These are phyloP conservation scores for Candida awuae DNA, from an alignment of 805 yeast genomes.

Conservation along the genomic window DNA sequence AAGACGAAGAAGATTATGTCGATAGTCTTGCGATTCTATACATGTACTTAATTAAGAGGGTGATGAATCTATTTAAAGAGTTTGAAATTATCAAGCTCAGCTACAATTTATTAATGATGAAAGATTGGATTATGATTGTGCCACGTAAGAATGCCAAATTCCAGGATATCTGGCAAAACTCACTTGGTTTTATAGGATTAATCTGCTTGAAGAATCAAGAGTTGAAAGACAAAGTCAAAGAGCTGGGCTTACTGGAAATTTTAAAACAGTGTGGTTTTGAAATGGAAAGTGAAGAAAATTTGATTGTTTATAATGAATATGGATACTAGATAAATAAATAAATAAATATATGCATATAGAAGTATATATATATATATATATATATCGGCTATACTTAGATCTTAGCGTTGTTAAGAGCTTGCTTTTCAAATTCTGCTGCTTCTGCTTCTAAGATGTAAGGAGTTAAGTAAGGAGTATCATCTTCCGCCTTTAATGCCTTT, in stretches of 20 bases:
- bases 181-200: slow-evolving; percentile 76
- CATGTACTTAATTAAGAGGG: slow-evolving; percentile 63
- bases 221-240: slow-evolving; percentile 37
- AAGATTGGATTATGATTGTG: slow-evolving; percentile 76
- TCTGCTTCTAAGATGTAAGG: slow-evolving; percentile 93
- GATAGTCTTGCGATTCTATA: slow-evolving; percentile 62
- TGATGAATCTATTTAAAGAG: slow-evolving; percentile 59
- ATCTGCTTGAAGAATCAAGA: slow-evolving; percentile 65
- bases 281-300: slow-evolving; percentile 40
- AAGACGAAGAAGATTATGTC: slow-evolving; percentile 38
- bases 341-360: background rate
- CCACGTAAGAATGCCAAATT: slow-evolving; percentile 62
- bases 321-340: slow-evolving; percentile 37
- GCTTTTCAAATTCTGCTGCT: slow-evolving; percentile 82
- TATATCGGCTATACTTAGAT: background rate
- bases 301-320: slow-evolving; percentile 49
- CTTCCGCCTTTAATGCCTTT: slow-evolving; percentile 71
- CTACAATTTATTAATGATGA: slow-evolving; percentile 77
- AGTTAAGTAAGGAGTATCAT: slow-evolving; percentile 73
- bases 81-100: slow-evolving; percentile 41
- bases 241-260: slow-evolving; percentile 44
- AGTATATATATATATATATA: slow-evolving; percentile 1
- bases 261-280: slow-evolving; percentile 62
- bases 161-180: slow-evolving; percentile 58
- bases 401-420: slow-evolving; percentile 66